These are phyloP conservation scores for Boletus sp. DNA, from an alignment of 1,284 basidiomycete genomes.

Conservation along the genomic window DNA sequence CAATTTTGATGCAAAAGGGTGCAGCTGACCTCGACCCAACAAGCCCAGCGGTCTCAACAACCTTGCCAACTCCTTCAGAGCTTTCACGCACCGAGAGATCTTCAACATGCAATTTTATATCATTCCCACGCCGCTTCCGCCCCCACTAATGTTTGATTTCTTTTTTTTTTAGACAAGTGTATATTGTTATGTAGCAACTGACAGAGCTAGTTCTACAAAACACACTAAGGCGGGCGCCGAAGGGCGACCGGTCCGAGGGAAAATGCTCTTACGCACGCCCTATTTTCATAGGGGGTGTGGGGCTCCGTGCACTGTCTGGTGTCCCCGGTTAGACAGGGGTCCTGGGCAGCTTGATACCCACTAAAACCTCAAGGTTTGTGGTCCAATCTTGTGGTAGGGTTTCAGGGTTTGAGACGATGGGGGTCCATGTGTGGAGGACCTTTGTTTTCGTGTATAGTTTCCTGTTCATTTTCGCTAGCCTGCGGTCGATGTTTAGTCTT, in stretches of 20 bases:
- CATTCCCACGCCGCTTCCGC: too few relatives aligned
- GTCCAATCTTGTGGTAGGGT: neutral
- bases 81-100: too few relatives aligned
- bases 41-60: too few relatives aligned
- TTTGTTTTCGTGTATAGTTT: neutral
- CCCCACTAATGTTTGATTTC: too few relatives aligned
- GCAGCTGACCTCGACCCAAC: too few relatives aligned
- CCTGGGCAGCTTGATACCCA: slow-evolving; percentile 3
- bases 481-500: neutral
- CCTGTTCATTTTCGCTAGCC: neutral
- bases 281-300: slow-evolving; percentile 10
- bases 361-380: slow-evolving; percentile 7
- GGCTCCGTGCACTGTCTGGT: slow-evolving; percentile 1
- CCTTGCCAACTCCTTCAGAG: too few relatives aligned
- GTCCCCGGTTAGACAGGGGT: neutral
- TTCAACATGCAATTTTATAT: too few relatives aligned
- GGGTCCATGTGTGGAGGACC: neutral
- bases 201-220: neutral
- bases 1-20: too few relatives aligned
- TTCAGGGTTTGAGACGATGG: neutral
- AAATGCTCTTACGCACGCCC: slow-evolving; percentile 16
- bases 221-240: neutral
- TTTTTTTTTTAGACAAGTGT: too few relatives aligned
- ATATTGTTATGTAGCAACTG: too few relatives aligned
- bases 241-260: neutral